Evolutionary conservation across 441 rosid species (phyloP).

Genomic region (Bruguiera hainesii): DNA sequence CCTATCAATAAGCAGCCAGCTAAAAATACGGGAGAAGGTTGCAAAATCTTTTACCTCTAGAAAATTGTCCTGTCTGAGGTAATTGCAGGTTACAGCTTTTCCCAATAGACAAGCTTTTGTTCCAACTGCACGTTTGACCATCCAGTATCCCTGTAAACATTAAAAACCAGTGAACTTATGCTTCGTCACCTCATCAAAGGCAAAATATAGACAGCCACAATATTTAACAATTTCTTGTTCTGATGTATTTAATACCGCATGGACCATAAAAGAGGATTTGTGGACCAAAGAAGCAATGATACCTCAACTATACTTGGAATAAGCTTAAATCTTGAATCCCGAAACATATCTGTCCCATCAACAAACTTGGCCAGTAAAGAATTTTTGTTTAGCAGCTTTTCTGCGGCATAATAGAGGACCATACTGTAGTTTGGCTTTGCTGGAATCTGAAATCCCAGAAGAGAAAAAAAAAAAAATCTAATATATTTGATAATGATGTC

Average conservation of each 20-base stretch:
- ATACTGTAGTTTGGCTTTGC: constrained; percentile 85
- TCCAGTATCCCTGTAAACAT: constrained; percentile 77
- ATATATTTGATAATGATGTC: not conserved
- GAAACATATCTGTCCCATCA: constrained; percentile 70
- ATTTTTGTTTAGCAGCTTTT: constrained; percentile 62
- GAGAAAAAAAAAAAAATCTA: not conserved
- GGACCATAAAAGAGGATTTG: no score
- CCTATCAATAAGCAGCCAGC: not conserved
- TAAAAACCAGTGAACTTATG: constrained; percentile 3
- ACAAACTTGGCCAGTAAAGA: constrained; percentile 74
- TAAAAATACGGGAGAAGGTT: not conserved
- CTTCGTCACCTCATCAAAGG: not conserved
- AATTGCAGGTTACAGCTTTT: constrained; percentile 95
- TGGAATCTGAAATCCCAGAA: constrained; percentile 53
- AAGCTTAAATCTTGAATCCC: constrained; percentile 83
- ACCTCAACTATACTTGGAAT: constrained; percentile 87
- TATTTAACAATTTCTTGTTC: not conserved
- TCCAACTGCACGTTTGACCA: constrained; percentile 97
- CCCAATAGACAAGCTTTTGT: constrained; percentile 92
- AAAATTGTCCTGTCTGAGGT: constrained; percentile 90
- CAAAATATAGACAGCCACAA: constrained; percentile 3
- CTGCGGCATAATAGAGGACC: constrained; percentile 78
- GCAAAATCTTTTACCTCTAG: constrained; percentile 55
- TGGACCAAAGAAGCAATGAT: constrained; percentile 1
- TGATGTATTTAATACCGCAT: not conserved